Percentiles rank a stretch among this genome's conserved stretches.
Evolutionary conservation across 73 alveolate genomes (phyloP).

Genomic region (Paramecium primaurelia): DNA sequence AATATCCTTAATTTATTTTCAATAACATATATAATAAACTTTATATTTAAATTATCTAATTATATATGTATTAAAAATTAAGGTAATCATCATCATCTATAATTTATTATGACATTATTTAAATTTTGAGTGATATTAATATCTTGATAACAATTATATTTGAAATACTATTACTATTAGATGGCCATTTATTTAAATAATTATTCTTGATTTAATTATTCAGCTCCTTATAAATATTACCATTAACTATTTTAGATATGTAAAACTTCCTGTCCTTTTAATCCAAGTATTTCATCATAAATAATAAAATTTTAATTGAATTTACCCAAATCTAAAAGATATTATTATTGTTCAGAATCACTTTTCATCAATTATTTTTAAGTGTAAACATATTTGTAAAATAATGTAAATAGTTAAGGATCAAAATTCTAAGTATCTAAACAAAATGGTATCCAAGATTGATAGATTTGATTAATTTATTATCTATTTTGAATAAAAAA

Average conservation of each 20-base stretch:
- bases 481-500: not conserved
- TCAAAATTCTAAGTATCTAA: not conserved
- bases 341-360: not conserved
- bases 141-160: not conserved
- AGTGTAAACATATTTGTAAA: not conserved
- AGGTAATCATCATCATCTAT: not conserved
- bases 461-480: not conserved
- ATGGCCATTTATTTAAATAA: not conserved
- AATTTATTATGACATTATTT: not conserved
- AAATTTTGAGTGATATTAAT: not conserved
- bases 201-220: not conserved
- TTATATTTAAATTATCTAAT: too few species aligned
- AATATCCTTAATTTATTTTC: too few species aligned
- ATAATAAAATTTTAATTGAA: not conserved
- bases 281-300: not conserved
- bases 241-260: not conserved
- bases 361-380: not conserved
- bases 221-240: not conserved
- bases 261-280: not conserved
- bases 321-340: not conserved
- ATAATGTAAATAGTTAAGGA: not conserved
- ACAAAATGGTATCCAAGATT: not conserved
- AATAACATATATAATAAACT: too few species aligned
- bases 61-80: too few species aligned
- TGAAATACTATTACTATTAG: not conserved